phyloP scores from a whole-genome alignment of 305 asterid species.

The Rubia tinctorum region DNA sequence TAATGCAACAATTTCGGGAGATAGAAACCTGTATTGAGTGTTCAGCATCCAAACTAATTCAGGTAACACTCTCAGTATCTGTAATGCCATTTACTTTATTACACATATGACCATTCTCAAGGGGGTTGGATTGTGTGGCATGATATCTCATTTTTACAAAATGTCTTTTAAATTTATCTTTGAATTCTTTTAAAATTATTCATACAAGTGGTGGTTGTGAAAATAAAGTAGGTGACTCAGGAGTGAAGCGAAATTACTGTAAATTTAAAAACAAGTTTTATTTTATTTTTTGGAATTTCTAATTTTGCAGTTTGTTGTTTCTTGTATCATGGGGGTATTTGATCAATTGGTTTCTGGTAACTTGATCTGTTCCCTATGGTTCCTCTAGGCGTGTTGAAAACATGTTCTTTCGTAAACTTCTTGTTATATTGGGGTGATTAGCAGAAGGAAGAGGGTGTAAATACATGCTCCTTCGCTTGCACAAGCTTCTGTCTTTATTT shows the following conservation, averaged over 20 bases:
- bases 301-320: not conserved
- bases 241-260: not conserved
- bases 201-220: not conserved
- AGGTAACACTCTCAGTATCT: constrained; percentile 39
- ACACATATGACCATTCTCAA: constrained; percentile 15
- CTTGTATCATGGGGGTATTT: not conserved
- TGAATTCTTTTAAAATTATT: not conserved
- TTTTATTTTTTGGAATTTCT: not conserved
- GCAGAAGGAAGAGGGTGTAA: not conserved
- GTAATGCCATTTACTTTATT: not conserved
- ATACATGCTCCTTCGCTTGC: not conserved
- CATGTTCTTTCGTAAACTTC: too few relatives aligned
- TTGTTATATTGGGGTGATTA: not conserved
- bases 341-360: not conserved
- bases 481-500: not conserved
- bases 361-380: not conserved
- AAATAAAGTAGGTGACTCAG: not conserved
- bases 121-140: not conserved
- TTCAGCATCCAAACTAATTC: constrained; percentile 78
- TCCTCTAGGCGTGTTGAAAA: not conserved
- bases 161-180: not conserved
- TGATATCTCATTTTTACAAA: not conserved
- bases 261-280: too few relatives aligned
- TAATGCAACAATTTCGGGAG: constrained; percentile 99
- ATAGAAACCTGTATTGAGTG: constrained; percentile 99